phyloP scores from a whole-genome alignment of 768 basidiomycete genomes.

The Termitomyces sp. region DNA sequence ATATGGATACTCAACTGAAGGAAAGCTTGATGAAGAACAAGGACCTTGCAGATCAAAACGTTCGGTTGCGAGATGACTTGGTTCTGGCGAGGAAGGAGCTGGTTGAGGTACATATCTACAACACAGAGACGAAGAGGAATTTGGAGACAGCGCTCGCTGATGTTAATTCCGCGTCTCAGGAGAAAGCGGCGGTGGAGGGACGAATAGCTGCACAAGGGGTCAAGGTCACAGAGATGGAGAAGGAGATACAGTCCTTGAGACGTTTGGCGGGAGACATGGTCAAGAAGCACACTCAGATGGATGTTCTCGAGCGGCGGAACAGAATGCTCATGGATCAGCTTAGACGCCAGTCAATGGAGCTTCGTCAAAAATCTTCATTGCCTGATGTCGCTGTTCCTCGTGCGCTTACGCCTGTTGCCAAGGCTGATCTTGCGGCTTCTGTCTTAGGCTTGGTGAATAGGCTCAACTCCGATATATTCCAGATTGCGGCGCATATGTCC shows the following conservation, averaged over 20 bases:
- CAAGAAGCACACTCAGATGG: conserved; percentile 17
- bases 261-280: conserved; percentile 1
- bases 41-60: not conserved
- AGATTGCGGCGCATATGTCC: conserved; percentile 36
- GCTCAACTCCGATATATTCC: conserved; percentile 38
- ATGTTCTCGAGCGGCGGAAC: conserved; percentile 26
- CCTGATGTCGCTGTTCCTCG: not conserved
- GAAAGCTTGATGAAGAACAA: not conserved
- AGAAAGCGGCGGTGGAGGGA: not conserved
- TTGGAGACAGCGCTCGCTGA: not conserved
- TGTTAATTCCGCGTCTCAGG: not conserved
- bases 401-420: not conserved
- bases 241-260: conserved; percentile 12
- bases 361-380: conserved; percentile 14
- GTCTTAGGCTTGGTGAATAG: conserved; percentile 22
- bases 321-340: conserved; percentile 31
- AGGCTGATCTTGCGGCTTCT: conserved; percentile 5
- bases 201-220: not conserved
- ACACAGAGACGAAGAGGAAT: not conserved
- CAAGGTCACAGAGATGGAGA: conserved; percentile 10
- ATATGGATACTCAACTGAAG: not conserved
- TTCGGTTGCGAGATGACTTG: not conserved
- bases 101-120: not conserved
- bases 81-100: not conserved
- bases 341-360: conserved; percentile 27